Evolutionary conservation across 2,329 filamentous ascomycete genomes (phyloP), one percentile per base, ranked within the genome.

Genomic region (Pseudocercospora crystallina): DNA sequence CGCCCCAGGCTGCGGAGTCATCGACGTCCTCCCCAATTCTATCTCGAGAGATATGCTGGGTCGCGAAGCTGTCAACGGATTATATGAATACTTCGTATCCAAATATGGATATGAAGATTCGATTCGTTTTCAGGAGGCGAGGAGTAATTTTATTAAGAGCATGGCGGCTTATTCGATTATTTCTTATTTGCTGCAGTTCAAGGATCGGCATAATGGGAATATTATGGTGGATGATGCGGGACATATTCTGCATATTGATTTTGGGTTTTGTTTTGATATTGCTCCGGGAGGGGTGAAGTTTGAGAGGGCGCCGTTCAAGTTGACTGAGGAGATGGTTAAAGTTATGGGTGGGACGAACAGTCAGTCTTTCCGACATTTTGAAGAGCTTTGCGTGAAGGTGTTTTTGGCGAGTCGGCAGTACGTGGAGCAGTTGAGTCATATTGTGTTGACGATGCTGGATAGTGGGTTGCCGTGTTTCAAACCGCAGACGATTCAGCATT

Each of bases 111-210:
- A 94, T 63, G 92, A 97, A 71, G 90, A 97, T 70, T 95, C 89
- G 1, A 86, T 96, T 43, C 85, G 86, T 34, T 99, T 96, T 79
- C 95, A 99, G 72, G 87, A 92, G 70, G 94, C 94, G 9, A 86
- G 94, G 56, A 91, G 83, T 74, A 97, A 97, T 72, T 99, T 99
- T 68, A 91, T 99, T 72, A 99, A 99, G 76, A 94, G 87, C 67
- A 97, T 99, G 94, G 94, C 95, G 0, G 95, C 94, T 10, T 99
- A 99, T 76, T 95, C 89, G 13, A 86, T 99, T 64, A 97, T 99
- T 59, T 95, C 90, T 0, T 99, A 95, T 74, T 78, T 99, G 11
- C 77, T 99, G 33, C 95, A 99, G 66, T 97, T 99, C 84, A 99
- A 99, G 72, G 94, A 99, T 69, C 86, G 94, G 2, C 94, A 99